Evolutionary conservation across 2,329 filamentous ascomycete species (phyloP).

Genomic region (Plectosphaerella plurivora): DNA sequence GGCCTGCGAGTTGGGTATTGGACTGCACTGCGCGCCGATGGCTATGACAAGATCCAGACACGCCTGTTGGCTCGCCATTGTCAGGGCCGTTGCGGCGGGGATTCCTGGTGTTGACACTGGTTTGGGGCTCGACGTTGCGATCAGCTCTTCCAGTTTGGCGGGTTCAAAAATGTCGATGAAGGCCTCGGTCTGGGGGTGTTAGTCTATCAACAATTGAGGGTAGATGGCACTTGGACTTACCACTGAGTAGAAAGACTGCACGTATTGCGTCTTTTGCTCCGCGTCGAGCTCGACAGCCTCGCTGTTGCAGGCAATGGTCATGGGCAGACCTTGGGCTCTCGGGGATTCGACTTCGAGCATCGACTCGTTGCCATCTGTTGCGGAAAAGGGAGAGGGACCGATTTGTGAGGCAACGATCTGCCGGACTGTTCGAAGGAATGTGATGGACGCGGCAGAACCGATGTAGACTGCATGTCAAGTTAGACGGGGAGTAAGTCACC

Average conservation of each 20-base stretch:
- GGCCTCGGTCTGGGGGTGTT: constrained; percentile 21
- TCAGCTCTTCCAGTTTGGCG: constrained; percentile 18
- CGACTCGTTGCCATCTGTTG: constrained; percentile 41
- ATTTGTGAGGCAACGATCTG: constrained; percentile 44
- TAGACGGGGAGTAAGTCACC: too few species aligned
- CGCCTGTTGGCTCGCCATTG: constrained; percentile 4
- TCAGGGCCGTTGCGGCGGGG: background rate
- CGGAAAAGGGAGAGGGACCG: constrained; percentile 50
- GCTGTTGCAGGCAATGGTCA: background rate
- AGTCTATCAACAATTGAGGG: background rate
- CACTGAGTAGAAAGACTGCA: background rate
- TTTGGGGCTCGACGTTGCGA: constrained; percentile 3
- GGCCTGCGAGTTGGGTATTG: constrained; percentile 19
- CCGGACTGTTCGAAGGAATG: constrained; percentile 49
- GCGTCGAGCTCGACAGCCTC: background rate
- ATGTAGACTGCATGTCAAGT: constrained; percentile 29
- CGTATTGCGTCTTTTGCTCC: background rate
- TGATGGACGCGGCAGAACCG: constrained; percentile 45
- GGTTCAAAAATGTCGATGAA: constrained; percentile 25
- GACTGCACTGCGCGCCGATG: constrained; percentile 44
- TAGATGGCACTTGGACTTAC: background rate
- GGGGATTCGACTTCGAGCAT: constrained; percentile 43
- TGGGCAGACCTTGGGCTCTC: background rate
- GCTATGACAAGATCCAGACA: constrained; percentile 39
- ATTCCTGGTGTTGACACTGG: constrained; percentile 3